Percentiles rank a stretch among this genome's conserved stretches.
Evolutionary conservation across 2,329 filamentous ascomycete species (phyloP).

Genomic region (Lanzia echinophila): DNA sequence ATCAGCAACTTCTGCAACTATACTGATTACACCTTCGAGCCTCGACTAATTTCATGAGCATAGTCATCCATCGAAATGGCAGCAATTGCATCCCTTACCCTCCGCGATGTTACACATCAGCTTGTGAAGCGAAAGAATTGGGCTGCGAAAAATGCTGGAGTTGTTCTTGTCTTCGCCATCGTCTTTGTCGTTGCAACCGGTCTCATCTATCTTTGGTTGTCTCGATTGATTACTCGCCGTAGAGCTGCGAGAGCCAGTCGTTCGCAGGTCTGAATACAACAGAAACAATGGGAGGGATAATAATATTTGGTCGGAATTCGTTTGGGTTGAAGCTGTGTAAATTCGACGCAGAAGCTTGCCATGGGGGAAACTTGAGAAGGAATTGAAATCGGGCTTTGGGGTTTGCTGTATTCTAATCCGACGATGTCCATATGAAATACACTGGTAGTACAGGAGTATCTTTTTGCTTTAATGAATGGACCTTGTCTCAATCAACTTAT

Average conservation of each 20-base stretch:
- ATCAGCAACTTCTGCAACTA: too few species aligned
- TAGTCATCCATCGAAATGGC: slow-evolving; percentile 15
- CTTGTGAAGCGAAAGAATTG: slow-evolving; percentile 50
- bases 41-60: not conserved
- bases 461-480: not conserved
- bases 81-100: slow-evolving; percentile 10
- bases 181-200: slow-evolving; percentile 48
- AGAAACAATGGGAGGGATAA: not conserved
- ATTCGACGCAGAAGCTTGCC: not conserved
- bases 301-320: not conserved
- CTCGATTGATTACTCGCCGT: slow-evolving; percentile 35
- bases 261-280: slow-evolving; percentile 1
- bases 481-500: too few species aligned
- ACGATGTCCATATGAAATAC: not conserved
- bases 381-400: not conserved
- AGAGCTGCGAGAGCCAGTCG: slow-evolving; percentile 1
- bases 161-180: slow-evolving; percentile 56
- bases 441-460: not conserved
- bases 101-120: slow-evolving; percentile 28
- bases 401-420: not conserved
- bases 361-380: not conserved
- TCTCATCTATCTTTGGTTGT: slow-evolving; percentile 43
- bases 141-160: slow-evolving; percentile 49
- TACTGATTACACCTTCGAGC: too few species aligned
- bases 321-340: not conserved